Evolutionary conservation across 345 rosid species (phyloP).

Genomic region (Lumnitzera littorea): DNA sequence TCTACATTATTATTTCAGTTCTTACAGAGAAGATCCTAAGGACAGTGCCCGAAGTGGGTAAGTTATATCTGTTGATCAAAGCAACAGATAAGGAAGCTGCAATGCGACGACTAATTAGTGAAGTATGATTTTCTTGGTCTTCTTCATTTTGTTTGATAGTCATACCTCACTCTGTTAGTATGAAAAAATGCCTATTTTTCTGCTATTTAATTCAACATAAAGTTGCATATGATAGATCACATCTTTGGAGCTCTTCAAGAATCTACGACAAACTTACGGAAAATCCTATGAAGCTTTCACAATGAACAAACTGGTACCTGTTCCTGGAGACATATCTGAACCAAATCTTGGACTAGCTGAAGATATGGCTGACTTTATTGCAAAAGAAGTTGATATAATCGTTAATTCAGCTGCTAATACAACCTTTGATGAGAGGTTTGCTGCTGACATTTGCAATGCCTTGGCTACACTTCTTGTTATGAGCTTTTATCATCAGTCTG

Average conservation of each 20-base stretch:
- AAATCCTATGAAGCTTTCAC: slow-evolving; percentile 67
- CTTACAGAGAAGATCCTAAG: slow-evolving; percentile 83
- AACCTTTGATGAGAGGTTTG: slow-evolving; percentile 39
- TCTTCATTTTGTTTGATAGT: neutral
- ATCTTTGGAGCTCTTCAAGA: slow-evolving; percentile 72
- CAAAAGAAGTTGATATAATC: slow-evolving; percentile 56
- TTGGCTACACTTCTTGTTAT: neutral
- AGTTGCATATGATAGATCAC: slow-evolving; percentile 36
- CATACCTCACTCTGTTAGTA: too few species aligned
- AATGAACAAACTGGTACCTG: slow-evolving; percentile 78
- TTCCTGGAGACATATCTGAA: slow-evolving; percentile 63
- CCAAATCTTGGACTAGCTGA: slow-evolving; percentile 60
- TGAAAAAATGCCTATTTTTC: too few species aligned
- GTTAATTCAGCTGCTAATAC: slow-evolving; percentile 83
- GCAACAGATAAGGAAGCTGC: slow-evolving; percentile 77
- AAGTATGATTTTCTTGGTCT: slow-evolving; percentile 33
- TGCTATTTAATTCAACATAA: neutral
- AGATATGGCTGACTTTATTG: slow-evolving; percentile 47
- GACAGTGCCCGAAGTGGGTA: slow-evolving; percentile 80
- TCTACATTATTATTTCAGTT: slow-evolving; percentile 27
- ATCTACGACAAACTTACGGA: slow-evolving; percentile 64
- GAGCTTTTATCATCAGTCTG: neutral
- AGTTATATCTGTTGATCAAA: slow-evolving; percentile 74
- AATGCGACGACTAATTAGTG: slow-evolving; percentile 54
- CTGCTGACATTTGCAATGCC: too few species aligned